A percentile compares a stretch with the other conserved stretches of the same genome.
Conservation (phyloP, 495 filamentous ascomycete species). For the Neurospora cerealis region DNA sequence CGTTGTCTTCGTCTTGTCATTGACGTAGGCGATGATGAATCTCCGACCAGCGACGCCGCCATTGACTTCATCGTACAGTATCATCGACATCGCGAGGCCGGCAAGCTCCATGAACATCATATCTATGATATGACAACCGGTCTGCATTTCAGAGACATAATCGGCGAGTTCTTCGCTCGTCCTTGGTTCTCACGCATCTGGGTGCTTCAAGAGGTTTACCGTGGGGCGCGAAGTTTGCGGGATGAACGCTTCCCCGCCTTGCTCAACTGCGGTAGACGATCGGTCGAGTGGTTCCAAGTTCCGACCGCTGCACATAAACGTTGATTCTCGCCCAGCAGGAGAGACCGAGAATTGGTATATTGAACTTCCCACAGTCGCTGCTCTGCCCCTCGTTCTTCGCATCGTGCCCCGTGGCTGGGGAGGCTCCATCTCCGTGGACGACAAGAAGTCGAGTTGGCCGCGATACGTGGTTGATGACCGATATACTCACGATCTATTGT, state of each 20-base stretch:
- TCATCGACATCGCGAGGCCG: neutral
- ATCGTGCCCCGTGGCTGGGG: neutral
- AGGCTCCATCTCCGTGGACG: neutral
- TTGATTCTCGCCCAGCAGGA: neutral
- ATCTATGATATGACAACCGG: neutral
- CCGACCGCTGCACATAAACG: neutral
- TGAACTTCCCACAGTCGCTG: neutral
- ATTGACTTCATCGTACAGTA: neutral
- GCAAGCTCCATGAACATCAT: neutral
- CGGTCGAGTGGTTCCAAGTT: neutral
- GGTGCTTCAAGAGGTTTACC: neutral
- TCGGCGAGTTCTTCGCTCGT: neutral
- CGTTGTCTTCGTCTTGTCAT: neutral
- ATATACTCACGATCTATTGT: neutral
- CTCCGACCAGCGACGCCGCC: neutral
- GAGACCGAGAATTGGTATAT: neutral
- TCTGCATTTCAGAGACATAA: neutral
- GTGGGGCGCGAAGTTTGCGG: neutral
- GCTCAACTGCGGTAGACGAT: neutral
- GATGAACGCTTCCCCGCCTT: neutral
- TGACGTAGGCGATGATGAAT: neutral
- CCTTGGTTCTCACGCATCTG: neutral
- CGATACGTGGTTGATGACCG: accelerated
- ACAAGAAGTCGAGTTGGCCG: neutral
- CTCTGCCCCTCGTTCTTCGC: neutral